Base-by-base conservation (phyloP, 306 rosid genomes). In the Argentina anserina region DNA sequence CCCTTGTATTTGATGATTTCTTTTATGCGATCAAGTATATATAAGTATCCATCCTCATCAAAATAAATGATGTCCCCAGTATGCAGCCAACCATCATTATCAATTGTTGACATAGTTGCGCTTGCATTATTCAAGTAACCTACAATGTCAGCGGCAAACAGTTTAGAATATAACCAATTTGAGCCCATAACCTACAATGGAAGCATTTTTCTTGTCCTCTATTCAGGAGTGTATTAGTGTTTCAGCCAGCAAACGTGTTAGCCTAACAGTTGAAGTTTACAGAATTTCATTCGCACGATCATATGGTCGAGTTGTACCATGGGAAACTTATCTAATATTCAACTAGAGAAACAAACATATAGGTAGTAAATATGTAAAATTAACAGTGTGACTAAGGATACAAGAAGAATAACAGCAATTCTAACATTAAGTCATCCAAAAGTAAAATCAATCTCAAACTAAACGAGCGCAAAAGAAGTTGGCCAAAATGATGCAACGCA, bases 1-100 rank as follows among this genome's bases (percentile, higher is more conserved):
- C 96, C 98, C 79, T 91, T 94, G 83, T 91, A 94, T 79, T 94
- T 94, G 86, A 94, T 94, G 5, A 85, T 80, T 73, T 94, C 98
- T 81, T 94, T 94, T 83, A 91, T 72, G n/a, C 98, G 92, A 69
- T 89, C 96, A 63, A 77, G 41, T 65, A 91, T 52, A 79, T 84
- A 25, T 46, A 94, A 43, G 81, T 89, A 89, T 45, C 98, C 95
- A 18, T 85, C 87, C 75, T 76, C 69, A 81, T 91, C 95, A 85
- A 94, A 88, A 76, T 77, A 85, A 53, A 79, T 96, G 45, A 89
- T 69, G 72, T 91, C 97, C 70, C 93, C 97, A 3, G 95, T 89
- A 45, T 73, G 95, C 29, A 91, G 77, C 98, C 98, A 94, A 65
- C 89, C 91, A 59, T 87, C 88, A 75, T 63, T 72, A 77, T 91